A percentile compares a stretch with the other conserved stretches of the same genome.
phyloP scores from a whole-genome alignment of 2,329 filamentous ascomycete genomes.

The Pestalotiopsis sp. region DNA sequence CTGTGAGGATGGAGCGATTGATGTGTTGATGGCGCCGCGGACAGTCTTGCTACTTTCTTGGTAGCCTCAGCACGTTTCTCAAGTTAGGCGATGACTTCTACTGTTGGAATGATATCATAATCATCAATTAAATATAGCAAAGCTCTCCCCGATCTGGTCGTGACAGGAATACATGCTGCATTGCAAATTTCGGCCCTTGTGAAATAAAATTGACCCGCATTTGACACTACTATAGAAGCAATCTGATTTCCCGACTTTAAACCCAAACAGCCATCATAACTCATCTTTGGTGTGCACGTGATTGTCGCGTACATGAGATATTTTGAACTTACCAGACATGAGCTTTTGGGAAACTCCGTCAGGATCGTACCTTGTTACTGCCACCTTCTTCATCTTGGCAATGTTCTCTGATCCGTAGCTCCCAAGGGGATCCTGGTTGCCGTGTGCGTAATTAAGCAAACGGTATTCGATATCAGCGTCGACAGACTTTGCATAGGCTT shows the following conservation, averaged over 20 bases:
- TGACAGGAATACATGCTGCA: too few species aligned
- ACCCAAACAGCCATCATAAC: not conserved
- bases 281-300: not conserved
- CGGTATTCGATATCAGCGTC: not conserved
- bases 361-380: constrained; percentile 4
- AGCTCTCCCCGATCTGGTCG: too few species aligned
- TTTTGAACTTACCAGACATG: not conserved
- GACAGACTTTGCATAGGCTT: constrained; percentile 2
- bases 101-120: too few species aligned
- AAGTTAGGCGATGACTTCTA: too few species aligned
- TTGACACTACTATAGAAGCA: too few species aligned
- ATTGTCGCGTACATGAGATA: not conserved
- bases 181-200: too few species aligned
- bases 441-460: constrained; percentile 7
- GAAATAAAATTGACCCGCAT: too few species aligned
- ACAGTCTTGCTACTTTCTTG: too few species aligned
- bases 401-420: constrained; percentile 9
- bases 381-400: constrained; percentile 2
- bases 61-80: too few species aligned
- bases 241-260: not conserved
- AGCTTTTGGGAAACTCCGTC: not conserved
- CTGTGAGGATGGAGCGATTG: not conserved
- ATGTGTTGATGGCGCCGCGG: too few species aligned
- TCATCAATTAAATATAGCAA: too few species aligned
- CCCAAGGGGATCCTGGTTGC: not conserved